A percentile compares a stretch with the other conserved stretches of the same genome.
Conservation (phyloP, 2,329 filamentous ascomycete species). For the Nemania sp. region DNA sequence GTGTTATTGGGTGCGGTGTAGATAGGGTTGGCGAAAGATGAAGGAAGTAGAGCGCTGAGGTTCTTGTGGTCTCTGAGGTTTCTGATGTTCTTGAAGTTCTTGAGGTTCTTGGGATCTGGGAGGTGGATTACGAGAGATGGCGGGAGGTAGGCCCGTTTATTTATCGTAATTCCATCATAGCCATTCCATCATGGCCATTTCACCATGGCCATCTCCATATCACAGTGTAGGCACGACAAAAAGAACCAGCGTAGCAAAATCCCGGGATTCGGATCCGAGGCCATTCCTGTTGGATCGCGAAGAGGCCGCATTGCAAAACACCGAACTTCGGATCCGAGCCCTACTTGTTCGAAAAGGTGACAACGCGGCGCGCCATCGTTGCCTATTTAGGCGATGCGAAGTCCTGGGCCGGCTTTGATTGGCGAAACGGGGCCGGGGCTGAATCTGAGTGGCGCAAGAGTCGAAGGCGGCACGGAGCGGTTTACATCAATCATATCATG, state of each 20-base stretch:
- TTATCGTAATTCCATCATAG: no score
- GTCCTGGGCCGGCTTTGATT: background rate
- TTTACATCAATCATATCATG: background rate
- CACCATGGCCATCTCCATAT: no score
- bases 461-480: background rate
- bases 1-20: background rate
- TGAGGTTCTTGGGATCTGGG: no score
- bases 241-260: background rate
- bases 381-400: background rate
- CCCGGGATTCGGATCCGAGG: background rate
- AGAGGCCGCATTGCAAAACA: no score
- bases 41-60: background rate
- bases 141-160: background rate
- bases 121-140: no score
- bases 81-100: no score
- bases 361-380: conserved; percentile 5
- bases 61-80: background rate
- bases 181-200: no score
- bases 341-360: background rate
- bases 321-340: no score
- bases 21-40: background rate
- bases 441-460: background rate
- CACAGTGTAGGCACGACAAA: no score
- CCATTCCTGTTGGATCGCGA: background rate
- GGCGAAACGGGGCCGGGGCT: background rate